Conservation (phyloP, 2,329 filamentous ascomycete genomes). For the Rutstroemia sydowiana region DNA sequence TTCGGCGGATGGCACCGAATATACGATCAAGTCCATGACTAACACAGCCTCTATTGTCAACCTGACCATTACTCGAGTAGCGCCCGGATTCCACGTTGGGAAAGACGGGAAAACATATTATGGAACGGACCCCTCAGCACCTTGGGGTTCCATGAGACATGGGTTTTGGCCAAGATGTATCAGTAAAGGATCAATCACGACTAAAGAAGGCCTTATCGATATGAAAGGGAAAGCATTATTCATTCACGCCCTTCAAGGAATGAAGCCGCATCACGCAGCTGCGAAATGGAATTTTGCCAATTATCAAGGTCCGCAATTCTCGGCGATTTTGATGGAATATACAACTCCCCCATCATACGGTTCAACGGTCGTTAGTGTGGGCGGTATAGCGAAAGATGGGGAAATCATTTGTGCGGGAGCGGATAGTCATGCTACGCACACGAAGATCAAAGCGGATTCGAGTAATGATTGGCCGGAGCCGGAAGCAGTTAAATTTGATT, state of each 20-base stretch:
- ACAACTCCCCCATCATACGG: conserved; percentile 92
- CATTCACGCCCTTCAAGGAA: conserved; percentile 83
- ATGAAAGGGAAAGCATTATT: conserved; percentile 75
- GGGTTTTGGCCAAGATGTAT: conserved; percentile 87
- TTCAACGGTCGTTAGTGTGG: conserved; percentile 73
- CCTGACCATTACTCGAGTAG: conserved; percentile 65
- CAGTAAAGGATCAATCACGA: conserved; percentile 77
- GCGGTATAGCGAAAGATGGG: conserved; percentile 72
- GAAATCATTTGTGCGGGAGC: conserved; percentile 70
- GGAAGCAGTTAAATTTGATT: conserved; percentile 63
- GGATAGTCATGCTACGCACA: conserved; percentile 60
- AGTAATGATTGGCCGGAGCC: conserved; percentile 89
- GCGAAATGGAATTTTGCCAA: conserved; percentile 88
- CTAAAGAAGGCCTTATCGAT: conserved; percentile 72
- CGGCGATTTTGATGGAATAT: conserved; percentile 91
- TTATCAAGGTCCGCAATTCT: conserved; percentile 82
- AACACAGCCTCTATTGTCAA: conserved; percentile 80
- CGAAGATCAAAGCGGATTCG: conserved; percentile 59
- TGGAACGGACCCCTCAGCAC: conserved; percentile 76
- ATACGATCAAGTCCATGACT: conserved; percentile 83
- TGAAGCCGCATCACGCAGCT: conserved; percentile 97
- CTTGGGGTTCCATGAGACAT: conserved; percentile 91
- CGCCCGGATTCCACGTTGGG: conserved; percentile 79
- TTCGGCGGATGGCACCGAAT: conserved; percentile 73
- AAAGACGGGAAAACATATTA: conserved; percentile 78